These are phyloP conservation scores for Fraxinus dipetala DNA, from an alignment of 305 asterid genomes.

Conservation along the genomic window DNA sequence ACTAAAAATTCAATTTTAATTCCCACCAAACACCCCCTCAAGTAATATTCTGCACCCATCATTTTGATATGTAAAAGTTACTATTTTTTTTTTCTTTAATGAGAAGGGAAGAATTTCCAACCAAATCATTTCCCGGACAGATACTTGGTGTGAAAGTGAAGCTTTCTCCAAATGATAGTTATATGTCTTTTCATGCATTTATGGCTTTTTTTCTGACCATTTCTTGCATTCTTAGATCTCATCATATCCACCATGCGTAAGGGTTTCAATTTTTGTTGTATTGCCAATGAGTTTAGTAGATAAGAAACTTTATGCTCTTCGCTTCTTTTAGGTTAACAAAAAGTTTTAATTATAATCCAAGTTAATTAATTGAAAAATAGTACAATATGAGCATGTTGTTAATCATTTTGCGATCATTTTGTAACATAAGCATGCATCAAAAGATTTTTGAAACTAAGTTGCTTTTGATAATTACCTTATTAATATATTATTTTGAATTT, in stretches of 20 bases:
- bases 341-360: slow-evolving; percentile 7
- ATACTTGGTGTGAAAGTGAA: slow-evolving; percentile 34
- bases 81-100: background rate
- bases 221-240: slow-evolving; percentile 20
- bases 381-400: background rate
- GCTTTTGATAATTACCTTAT: background rate
- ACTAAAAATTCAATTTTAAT: too few relatives aligned
- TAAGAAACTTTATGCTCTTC: slow-evolving; percentile 15
- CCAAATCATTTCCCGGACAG: slow-evolving; percentile 19
- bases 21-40: too few relatives aligned
- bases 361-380: background rate
- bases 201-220: background rate
- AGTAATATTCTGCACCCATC: background rate
- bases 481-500: background rate
- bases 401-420: background rate
- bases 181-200: slow-evolving; percentile 17
- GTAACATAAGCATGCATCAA: background rate
- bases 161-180: slow-evolving; percentile 23
- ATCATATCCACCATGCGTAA: slow-evolving; percentile 26
- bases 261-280: background rate
- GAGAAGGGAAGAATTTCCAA: background rate
- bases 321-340: slow-evolving; percentile 22
- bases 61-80: background rate
- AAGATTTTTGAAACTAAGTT: background rate
- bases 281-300: slow-evolving; percentile 5